These are phyloP conservation scores for Penicillium sumatraense DNA, from an alignment of 2,329 filamentous ascomycete genomes.

Conservation along the genomic window DNA sequence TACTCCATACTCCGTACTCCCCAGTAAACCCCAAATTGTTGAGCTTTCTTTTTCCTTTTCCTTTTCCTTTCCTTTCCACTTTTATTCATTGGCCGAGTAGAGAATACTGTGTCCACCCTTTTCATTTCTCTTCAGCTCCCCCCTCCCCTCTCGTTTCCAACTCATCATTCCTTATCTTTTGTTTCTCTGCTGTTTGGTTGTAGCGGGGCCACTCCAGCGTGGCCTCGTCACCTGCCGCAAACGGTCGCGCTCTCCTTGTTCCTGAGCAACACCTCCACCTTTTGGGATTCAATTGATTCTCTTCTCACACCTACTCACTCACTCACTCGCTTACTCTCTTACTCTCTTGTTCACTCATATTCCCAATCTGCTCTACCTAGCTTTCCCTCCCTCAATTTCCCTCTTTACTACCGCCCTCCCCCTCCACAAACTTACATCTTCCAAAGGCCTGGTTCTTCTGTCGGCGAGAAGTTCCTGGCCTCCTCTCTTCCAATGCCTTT, in stretches of 20 bases:
- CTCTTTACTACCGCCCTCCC: constrained; percentile 1
- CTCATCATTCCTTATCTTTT: too few species aligned
- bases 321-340: too few species aligned
- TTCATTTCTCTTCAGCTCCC: constrained; percentile 1
- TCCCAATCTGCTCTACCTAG: neutral
- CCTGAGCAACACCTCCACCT: too few species aligned
- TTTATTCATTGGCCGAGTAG: too few species aligned
- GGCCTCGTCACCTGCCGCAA: constrained; percentile 37
- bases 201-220: constrained; percentile 18
- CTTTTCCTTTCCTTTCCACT: neutral
- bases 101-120: too few species aligned
- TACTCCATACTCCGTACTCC: too few species aligned
- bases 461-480: constrained; percentile 13
- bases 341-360: neutral
- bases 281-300: neutral
- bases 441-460: constrained; percentile 12
- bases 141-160: constrained; percentile 15
- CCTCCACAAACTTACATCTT: neutral
- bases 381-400: neutral
- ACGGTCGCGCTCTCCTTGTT: constrained; percentile 35
- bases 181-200: constrained; percentile 7
- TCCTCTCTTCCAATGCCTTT: constrained; percentile 57
- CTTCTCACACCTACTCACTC: too few species aligned
- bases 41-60: neutral
- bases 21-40: too few species aligned